A percentile compares a stretch with the other conserved stretches of the same genome.
These are phyloP conservation scores for Raffaelea albimanens DNA, from an alignment of 2,329 filamentous ascomycete genomes.

Conservation along the genomic window DNA sequence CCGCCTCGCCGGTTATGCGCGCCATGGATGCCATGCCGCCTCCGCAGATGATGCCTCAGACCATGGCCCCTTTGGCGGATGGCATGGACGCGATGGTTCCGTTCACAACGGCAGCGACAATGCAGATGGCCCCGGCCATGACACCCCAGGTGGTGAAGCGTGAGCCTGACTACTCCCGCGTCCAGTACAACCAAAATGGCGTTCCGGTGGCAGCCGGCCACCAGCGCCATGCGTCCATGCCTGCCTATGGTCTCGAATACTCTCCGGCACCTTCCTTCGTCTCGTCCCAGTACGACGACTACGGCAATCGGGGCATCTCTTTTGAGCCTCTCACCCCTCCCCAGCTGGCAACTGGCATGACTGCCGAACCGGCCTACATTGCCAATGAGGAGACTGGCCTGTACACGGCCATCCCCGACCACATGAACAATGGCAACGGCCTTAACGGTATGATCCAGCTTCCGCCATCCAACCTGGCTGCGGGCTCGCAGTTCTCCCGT, in stretches of 20 bases:
- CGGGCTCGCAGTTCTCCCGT: constrained; percentile 69
- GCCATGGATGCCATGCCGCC: constrained; percentile 89
- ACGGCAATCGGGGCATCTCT: constrained; percentile 90
- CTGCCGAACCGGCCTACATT: constrained; percentile 89
- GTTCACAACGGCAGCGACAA: constrained; percentile 44
- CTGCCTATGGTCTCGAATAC: constrained; percentile 88
- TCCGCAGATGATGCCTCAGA: constrained; percentile 46
- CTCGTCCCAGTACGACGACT: constrained; percentile 97
- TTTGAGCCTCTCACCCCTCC: constrained; percentile 96
- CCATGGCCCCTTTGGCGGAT: constrained; percentile 46
- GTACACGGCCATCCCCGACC: constrained; percentile 89
- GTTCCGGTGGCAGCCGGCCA: constrained; percentile 71
- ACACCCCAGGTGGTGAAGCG: constrained; percentile 74
- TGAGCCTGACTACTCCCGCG: constrained; percentile 71
- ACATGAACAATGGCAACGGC: constrained; percentile 59
- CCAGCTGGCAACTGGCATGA: constrained; percentile 74
- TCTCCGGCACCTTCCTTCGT: constrained; percentile 96
- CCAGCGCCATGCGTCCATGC: constrained; percentile 97
- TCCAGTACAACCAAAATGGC: constrained; percentile 88
- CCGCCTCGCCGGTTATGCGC: constrained; percentile 80
- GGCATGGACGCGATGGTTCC: constrained; percentile 65
- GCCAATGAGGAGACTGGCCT: constrained; percentile 95
- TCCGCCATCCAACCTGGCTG: constrained; percentile 67
- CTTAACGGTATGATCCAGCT: constrained; percentile 88
- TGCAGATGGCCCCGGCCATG: constrained; percentile 60